Evolutionary conservation across 371 early-diverging fungal genomes (phyloP).

Genomic region (Aphelidium insulamus): DNA sequence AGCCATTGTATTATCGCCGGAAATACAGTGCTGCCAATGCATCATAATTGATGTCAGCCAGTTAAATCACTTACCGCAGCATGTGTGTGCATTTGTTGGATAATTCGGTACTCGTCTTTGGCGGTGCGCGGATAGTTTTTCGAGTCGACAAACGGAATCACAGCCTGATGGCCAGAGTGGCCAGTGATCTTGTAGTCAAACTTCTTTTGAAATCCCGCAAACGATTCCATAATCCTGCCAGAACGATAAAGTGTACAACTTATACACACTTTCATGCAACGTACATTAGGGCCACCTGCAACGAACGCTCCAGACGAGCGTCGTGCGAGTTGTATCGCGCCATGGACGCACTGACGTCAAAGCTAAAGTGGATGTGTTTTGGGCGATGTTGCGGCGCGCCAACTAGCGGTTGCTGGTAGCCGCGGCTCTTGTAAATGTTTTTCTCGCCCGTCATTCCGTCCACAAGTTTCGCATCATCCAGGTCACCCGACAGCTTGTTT

Average conservation of each 20-base stretch:
- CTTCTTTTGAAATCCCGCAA: conserved; percentile 60
- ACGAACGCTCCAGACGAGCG: conserved; percentile 35
- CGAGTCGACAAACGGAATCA: conserved; percentile 41
- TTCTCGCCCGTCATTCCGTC: conserved; percentile 58
- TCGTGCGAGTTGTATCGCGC: conserved; percentile 48
- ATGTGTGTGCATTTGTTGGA: conserved; percentile 35
- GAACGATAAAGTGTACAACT: neutral
- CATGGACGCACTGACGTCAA: conserved; percentile 57
- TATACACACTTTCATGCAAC: neutral
- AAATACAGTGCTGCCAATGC: neutral
- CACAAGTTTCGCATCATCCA: conserved; percentile 57
- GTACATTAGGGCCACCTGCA: conserved; percentile 38
- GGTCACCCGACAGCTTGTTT: conserved; percentile 54
- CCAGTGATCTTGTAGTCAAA: conserved; percentile 51
- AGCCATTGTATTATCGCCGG: conserved; percentile 2
- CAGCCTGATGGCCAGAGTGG: conserved; percentile 54
- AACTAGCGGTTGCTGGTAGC: conserved; percentile 45
- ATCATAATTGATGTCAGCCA: neutral
- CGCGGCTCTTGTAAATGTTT: conserved; percentile 53
- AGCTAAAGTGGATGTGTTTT: conserved; percentile 54
- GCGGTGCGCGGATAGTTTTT: conserved; percentile 47
- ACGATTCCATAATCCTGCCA: conserved; percentile 49
- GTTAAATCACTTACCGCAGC: neutral
- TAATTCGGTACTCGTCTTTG: conserved; percentile 44
- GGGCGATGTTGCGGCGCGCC: conserved; percentile 43